Conservation (phyloP, 371 early-diverging fungal species). For the Apophysomyces trapeziformis region DNA sequence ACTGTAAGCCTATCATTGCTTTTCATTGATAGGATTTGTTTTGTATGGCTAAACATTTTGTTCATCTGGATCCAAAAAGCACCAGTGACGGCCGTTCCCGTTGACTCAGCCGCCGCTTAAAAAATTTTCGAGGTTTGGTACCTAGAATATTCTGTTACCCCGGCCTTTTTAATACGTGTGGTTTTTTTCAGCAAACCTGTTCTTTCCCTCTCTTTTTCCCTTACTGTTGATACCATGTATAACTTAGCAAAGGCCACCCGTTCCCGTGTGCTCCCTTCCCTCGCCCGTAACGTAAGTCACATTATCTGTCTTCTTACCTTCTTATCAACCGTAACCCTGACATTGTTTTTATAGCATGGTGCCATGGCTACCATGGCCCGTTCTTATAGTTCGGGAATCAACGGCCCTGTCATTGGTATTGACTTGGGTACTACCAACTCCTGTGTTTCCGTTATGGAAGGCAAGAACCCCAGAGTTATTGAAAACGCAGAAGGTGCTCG, state of each 20-base stretch:
- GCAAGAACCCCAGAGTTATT: constrained; percentile 95
- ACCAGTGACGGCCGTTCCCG: neutral
- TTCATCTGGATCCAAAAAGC: neutral
- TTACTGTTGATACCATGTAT: constrained; percentile 29
- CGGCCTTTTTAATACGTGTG: constrained; percentile 6
- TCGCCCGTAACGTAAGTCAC: constrained; percentile 34
- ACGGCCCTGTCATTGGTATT: constrained; percentile 97
- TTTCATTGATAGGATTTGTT: no score
- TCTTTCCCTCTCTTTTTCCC: constrained; percentile 20
- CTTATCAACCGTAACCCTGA: neutral
- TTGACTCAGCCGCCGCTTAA: constrained; percentile 3
- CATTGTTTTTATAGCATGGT: constrained; percentile 21
- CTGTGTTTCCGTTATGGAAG: constrained; percentile 98
- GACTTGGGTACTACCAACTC: constrained; percentile 99
- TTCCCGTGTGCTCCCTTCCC: constrained; percentile 30
- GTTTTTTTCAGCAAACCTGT: neutral
- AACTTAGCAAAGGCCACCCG: constrained; percentile 38
- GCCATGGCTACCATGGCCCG: constrained; percentile 26
- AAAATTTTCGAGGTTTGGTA: constrained; percentile 8
- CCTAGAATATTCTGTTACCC: constrained; percentile 7
- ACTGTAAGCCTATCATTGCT: no score
- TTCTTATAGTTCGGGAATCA: constrained; percentile 67
- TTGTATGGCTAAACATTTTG: neutral
- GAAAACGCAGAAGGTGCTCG: constrained; percentile 96
- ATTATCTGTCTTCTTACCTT: neutral